Percentiles rank a stretch among this genome's conserved stretches.
phyloP scores from a whole-genome alignment of 371 early-diverging fungal species.

The Mortierella sp. region DNA sequence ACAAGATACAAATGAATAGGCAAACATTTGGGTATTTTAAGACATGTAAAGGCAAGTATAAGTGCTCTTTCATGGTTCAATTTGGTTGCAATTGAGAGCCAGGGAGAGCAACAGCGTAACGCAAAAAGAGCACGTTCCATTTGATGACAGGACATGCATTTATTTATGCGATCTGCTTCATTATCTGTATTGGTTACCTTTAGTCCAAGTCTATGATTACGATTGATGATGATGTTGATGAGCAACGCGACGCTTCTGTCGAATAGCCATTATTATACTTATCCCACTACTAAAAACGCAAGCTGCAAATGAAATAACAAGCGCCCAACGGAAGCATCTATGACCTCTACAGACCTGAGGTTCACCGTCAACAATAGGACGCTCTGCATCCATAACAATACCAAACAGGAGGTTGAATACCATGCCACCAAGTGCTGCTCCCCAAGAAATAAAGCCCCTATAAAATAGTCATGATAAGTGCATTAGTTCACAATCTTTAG shows the following conservation, averaged over 20 bases:
- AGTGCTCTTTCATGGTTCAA: neutral
- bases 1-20: no score
- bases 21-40: no score
- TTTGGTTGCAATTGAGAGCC: constrained; percentile 9
- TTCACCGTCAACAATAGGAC: constrained; percentile 16
- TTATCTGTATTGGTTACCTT: no score
- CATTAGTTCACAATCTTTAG: no score
- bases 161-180: no score
- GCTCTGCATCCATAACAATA: constrained; percentile 36
- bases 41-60: no score
- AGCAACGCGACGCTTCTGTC: constrained; percentile 35
- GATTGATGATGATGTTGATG: no score
- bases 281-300: constrained; percentile 22
- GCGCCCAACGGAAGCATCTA: constrained; percentile 40
- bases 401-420: constrained; percentile 49
- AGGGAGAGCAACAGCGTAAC: neutral
- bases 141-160: no score
- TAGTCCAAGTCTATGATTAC: no score
- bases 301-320: constrained; percentile 27
- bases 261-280: constrained; percentile 15
- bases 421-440: constrained; percentile 49
- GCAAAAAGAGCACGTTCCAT: neutral
- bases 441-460: constrained; percentile 53
- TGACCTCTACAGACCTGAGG: constrained; percentile 33
- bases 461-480: neutral